A percentile compares a stretch with the other conserved stretches of the same genome.
Conservation (phyloP, 2,329 filamentous ascomycete genomes). For the Fusarium veterinarium region DNA sequence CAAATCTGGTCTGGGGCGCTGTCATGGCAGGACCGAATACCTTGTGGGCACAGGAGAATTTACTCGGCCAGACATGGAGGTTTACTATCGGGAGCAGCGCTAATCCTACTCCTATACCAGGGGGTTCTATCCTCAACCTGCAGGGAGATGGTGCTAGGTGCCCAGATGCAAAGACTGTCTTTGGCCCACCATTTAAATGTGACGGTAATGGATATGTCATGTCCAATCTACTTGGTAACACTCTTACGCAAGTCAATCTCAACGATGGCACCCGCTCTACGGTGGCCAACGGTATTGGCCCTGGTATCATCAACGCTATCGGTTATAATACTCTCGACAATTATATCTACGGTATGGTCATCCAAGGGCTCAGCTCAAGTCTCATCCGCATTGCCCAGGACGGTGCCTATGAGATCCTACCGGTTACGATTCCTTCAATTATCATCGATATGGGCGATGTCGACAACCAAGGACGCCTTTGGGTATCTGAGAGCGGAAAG, state of each 20-base stretch:
- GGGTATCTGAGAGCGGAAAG: background rate
- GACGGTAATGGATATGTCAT: background rate
- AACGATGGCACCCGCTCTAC: background rate
- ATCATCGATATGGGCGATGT: background rate
- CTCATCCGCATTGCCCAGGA: background rate
- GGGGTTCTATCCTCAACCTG: slow-evolving; percentile 1
- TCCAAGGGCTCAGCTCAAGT: background rate
- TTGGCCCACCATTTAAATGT: background rate
- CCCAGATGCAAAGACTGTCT: background rate
- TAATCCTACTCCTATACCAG: background rate
- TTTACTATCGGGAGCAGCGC: slow-evolving; percentile 1
- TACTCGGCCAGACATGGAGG: slow-evolving; percentile 17
- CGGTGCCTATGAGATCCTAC: background rate
- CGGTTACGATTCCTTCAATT: background rate
- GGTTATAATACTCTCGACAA: background rate
- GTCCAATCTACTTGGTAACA: background rate
- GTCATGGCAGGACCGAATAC: background rate
- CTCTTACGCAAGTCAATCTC: background rate
- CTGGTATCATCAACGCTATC: background rate
- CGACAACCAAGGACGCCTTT: background rate
- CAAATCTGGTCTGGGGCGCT: slow-evolving; percentile 7
- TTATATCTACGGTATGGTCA: background rate
- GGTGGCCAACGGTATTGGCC: background rate
- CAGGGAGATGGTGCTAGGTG: slow-evolving; percentile 30
- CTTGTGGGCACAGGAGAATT: slow-evolving; percentile 15